Percentiles rank a stretch among this genome's conserved stretches.
Conservation (phyloP, 1,284 basidiomycete species). For the Cutaneotrichosporon curvatum region DNA sequence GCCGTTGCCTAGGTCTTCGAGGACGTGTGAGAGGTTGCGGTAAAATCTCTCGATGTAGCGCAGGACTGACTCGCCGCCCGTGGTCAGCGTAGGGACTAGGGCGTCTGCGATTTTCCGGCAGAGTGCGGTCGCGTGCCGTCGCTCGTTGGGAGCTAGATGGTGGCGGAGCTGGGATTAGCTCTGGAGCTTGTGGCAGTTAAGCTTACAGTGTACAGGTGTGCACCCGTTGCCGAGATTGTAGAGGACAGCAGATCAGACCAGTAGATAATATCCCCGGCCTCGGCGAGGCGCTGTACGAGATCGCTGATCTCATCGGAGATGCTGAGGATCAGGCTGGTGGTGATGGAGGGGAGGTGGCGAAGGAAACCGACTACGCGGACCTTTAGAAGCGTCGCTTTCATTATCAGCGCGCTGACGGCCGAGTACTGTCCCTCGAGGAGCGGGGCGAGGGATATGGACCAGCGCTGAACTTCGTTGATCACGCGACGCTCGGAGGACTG, state of each 20-base stretch:
- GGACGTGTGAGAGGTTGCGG: background rate
- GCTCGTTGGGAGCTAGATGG: slow-evolving; percentile 1
- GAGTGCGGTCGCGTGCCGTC: background rate
- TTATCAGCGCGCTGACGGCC: background rate
- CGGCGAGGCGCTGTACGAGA: slow-evolving; percentile 1
- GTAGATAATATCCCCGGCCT: slow-evolving; percentile 1
- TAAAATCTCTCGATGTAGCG: slow-evolving; percentile 5
- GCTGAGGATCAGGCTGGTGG: background rate
- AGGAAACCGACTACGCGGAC: slow-evolving; percentile 4
- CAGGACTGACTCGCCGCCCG: slow-evolving; percentile 1
- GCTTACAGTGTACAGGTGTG: slow-evolving; percentile 5
- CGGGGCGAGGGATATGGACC: too few species aligned
- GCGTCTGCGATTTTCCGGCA: background rate
- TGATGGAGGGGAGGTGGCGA: background rate
- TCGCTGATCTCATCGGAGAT: slow-evolving; percentile 8
- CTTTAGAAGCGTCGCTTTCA: slow-evolving; percentile 4
- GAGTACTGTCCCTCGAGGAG: background rate
- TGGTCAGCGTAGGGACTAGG: background rate
- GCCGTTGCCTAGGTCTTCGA: background rate
- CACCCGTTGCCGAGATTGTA: slow-evolving; percentile 1
- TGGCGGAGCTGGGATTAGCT: slow-evolving; percentile 1
- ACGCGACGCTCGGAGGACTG: background rate
- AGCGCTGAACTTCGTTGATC: background rate
- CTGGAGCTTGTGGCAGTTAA: too few species aligned
- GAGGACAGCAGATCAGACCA: slow-evolving; percentile 8